Evolutionary conservation across 2,329 filamentous ascomycete species (phyloP).

Genomic region (Coniochaeta sp.): DNA sequence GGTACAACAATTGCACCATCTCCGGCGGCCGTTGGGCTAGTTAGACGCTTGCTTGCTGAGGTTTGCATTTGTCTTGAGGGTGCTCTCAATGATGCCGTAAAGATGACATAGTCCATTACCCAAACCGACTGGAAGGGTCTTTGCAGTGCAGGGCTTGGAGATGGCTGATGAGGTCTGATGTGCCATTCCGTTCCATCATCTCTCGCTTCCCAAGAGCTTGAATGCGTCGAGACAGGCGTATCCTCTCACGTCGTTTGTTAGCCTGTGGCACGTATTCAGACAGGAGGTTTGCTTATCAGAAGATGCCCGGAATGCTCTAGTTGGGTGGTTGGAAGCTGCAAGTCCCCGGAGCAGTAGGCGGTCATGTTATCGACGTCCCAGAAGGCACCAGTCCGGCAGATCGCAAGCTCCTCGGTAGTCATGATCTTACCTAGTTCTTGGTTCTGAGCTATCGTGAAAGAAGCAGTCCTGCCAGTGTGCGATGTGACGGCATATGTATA

Average conservation of each 20-base stretch:
- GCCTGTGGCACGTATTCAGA: background rate
- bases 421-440: background rate
- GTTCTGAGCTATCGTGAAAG: background rate
- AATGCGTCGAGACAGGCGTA: background rate
- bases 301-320: background rate
- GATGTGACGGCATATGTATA: background rate
- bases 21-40: background rate
- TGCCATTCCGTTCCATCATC: background rate
- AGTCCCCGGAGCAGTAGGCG: background rate
- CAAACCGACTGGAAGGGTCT: background rate
- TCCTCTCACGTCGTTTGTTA: background rate
- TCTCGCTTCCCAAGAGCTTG: background rate
- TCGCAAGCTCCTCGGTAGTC: background rate
- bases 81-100: background rate
- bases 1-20: background rate
- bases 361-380: background rate
- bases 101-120: background rate
- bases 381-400: background rate
- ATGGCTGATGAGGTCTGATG: background rate
- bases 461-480: no score
- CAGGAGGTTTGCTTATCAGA: background rate
- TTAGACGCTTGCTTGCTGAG: background rate
- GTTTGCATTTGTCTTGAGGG: background rate
- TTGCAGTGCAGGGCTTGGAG: background rate
- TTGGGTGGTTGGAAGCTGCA: background rate